Base-by-base conservation (phyloP, 2,329 filamentous ascomycete species). In the Exutisphaerella laricina region DNA sequence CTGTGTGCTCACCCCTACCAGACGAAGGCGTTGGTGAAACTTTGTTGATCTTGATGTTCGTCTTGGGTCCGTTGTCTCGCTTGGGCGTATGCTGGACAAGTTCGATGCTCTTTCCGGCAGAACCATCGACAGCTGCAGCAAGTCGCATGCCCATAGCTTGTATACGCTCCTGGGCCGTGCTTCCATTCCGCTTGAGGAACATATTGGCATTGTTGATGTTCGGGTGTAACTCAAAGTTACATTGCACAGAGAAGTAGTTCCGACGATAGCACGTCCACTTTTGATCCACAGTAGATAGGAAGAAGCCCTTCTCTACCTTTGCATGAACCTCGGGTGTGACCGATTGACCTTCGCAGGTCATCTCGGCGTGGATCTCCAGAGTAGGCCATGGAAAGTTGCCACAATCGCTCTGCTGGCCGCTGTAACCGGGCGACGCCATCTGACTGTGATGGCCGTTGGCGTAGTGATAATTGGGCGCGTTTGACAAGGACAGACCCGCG, bases 231-330 rank as follows among this genome's bases (percentile, higher is more conserved):
- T 75, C 76, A 65, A 83, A 95, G 3, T 84, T 86, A 63, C 86
- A 90, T 39, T 82, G 79, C 40, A 92, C 88, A 0, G 85, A 83
- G 62, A 95, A 92, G 66, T 95, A 95, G 63, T 95, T 95, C 31
- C 89, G 77, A 23, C 88, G 77, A 62, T 95, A 95, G 67, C 88
- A 94, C 0, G 88, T 95, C 88, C 88, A 95, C 56, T 89, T 86
- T 13, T 78, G 74, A 42, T 94, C 88, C 12, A 53, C 42, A 3
- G 76, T 77, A 25, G 70, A 70, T 37, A 81, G 70, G 61, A 95
- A 94, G 67, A 94, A 94, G 0, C 88, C 88, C 57, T 94, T 94
- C 63, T 94, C 86, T 46, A 94, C 88, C 56, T 80, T 83, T 25
- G 85, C 86, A 21, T 82, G 74, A 50, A 95, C 85, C 10, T 85